Evolutionary conservation across 441 rosid genomes (phyloP), one percentile per base, ranked within the genome.

Genomic region (Erodium moschatum): DNA sequence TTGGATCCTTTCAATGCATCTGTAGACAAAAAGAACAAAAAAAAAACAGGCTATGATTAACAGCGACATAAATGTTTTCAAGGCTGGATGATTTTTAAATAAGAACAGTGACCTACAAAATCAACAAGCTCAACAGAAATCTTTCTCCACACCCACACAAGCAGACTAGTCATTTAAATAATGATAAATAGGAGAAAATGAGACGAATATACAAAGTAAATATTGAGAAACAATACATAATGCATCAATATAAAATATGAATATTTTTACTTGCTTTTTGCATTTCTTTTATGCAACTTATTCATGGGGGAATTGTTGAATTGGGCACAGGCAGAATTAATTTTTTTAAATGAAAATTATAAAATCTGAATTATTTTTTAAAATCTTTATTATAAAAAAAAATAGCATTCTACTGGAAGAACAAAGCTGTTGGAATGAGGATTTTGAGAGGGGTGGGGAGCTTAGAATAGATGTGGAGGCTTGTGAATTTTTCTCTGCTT

Each of bases 1-100:
- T 76, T 85, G 8, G 76, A 33, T 74, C 73, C 77, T 75, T 82
- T 87, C 18, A 70, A 67, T 72, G 73, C 88, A 73, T 85, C 98
- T 94, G 86, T 76, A 24, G 66, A 73, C 52, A 65, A 68, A 1
- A 29, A 29, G 3, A 29, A 73, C 52, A 65, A 68, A 1, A 29
- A 29, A 29, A 29, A 29, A 40, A 64, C 27, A 24, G 15, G 65
- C 35, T 48, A 33, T n/a, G 33, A 58, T 56, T 33, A 56, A 27
- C 16, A 68, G 35, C 38, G 50, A 15, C 46, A 61, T 71, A 38
- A 67, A 63, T 66, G 66, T 38, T 54, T 61, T 11, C 19, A 38
- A 42, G 24, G 69, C 2, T 62, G 31, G 31, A 29, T 29, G 4
- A 29, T 1, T 29, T 29, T 29, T 2, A 29, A 29, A 29, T 29